Evolutionary conservation across 192 early-diverging fungal species (phyloP), one percentile per base, ranked within the genome.

Genomic region (Coemansia sp.): DNA sequence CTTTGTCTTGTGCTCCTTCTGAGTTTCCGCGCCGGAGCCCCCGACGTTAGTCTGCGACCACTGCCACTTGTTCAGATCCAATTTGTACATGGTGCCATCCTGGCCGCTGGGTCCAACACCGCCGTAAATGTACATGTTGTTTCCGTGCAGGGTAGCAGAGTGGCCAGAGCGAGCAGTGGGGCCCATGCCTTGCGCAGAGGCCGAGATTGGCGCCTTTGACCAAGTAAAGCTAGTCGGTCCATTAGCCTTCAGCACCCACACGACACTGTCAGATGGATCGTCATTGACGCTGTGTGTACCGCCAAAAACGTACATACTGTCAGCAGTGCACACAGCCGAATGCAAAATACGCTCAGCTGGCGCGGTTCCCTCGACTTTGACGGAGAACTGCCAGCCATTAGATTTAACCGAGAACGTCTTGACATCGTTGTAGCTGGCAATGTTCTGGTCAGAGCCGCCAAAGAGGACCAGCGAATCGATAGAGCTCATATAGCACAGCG

Each of bases 241-340:
- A 7, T 32, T 64, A 58, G 82, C 74, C 27, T 53, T 77, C 36
- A 85, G 73, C 41, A 85, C 37, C 86, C 86, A 87, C 51, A 87
- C 86, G 1, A 72, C 44, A 59, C 81, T 80, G 48, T 87, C 86
- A 8, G 77, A 86, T 2, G 84, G 84, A 0, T 58, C 55, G 21
- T 76, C 72, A 10, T 57, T 41, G 32, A 70, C 69, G 57, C 68
- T 66, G 51, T 74, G 64, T 19, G 70, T 21, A 14, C 84, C 84
- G 76, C 91, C 91, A 76, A 87, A 93, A 51, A 93, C 84, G 63
- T 90, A 85, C 87, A 91, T 90, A 23, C 82, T 85, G 62, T 90
- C 81, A 25, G 87, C 64, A 10, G 87, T 50, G 67, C 91, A 93
- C 1, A 87, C 87, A 3, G 91, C 87, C 0, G 90, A 85, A 39